Evolutionary conservation across 2,329 filamentous ascomycete genomes (phyloP), one percentile per base, ranked within the genome.

Genomic region (Hypoxylon sp.): DNA sequence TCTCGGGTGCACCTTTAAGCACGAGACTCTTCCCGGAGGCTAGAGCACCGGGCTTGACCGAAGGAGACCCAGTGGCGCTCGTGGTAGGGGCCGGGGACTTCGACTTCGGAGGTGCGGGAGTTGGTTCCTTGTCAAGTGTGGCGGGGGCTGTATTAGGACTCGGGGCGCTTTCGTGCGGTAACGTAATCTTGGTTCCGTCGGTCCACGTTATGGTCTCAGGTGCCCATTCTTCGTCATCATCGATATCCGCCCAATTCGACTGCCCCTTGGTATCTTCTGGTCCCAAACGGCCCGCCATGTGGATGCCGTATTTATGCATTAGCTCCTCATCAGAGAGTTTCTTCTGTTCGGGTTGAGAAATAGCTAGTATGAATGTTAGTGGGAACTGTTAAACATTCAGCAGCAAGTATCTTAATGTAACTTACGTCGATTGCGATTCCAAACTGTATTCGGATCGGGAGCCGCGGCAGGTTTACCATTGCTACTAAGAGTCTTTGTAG

Each of bases 401-500:
- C 2, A 57, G n/a, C 11, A 58, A 29, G 14, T 44, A 50, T 58
- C 4, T 19, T 50, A 39, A 9, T 29, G 52, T 29, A 26, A 70
- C 90, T 78, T 87, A 91, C 92, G 92, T 83, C 91, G 87, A 78
- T 96, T 97, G 81, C 94, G 94, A 82, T 96, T 97, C 93, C 93
- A 97, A 44, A 97, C 92, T 58, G 87, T 91, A 79, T 84, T 92
- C 31, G 88, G 86, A 78, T 94, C 92, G 13, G 92, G 91, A 26
- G 88, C 89, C 67, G 86, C 77, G 17, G 86, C 84, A 35, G 86
- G 75, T 70, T 90, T 90, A 56, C 87, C 86, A 67, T 88, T 87
- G 74, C 89, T 90, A 75, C 85, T 74, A 17, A 78, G 57, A 5
- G 77, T 77, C 67, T 79, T 79, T 11, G 84, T 80, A 17, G 86